Percentiles rank a stretch among this genome's conserved stretches.
Conservation (phyloP, 495 filamentous ascomycete genomes). For the Penicillium bovifimosum region DNA sequence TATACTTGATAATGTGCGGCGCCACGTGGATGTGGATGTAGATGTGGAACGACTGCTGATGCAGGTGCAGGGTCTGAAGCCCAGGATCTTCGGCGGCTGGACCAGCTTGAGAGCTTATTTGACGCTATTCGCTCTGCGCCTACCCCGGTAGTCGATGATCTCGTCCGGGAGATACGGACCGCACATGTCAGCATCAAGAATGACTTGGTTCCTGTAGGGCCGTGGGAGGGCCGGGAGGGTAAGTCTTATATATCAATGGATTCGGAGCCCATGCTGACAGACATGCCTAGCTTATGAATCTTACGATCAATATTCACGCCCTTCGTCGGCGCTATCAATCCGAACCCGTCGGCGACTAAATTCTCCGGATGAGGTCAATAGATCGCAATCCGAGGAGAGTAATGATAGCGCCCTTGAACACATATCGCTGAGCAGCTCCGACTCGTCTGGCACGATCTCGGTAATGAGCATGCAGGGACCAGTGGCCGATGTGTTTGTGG, state of each 20-base stretch:
- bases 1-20: background rate
- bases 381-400: constrained; percentile 1
- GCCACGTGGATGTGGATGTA: background rate
- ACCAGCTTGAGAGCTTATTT: constrained; percentile 36
- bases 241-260: background rate
- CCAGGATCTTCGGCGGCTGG: constrained; percentile 25
- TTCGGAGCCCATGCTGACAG: background rate
- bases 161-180: constrained; percentile 32
- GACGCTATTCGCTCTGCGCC: constrained; percentile 39
- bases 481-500: constrained; percentile 37
- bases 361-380: constrained; percentile 9
- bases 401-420: constrained; percentile 14
- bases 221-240: constrained; percentile 32
- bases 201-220: constrained; percentile 18
- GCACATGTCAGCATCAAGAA: constrained; percentile 20
- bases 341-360: constrained; percentile 1
- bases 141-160: constrained; percentile 26
- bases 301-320: constrained; percentile 8
- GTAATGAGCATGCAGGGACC: constrained; percentile 25
- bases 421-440: constrained; percentile 15
- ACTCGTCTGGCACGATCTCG: constrained; percentile 24
- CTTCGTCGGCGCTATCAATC: constrained; percentile 9
- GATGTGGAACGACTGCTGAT: background rate
- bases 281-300: constrained; percentile 14
- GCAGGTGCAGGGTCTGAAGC: constrained; percentile 18